phyloP scores from a whole-genome alignment of 805 yeast genomes.

The Teunomyces kruisii region DNA sequence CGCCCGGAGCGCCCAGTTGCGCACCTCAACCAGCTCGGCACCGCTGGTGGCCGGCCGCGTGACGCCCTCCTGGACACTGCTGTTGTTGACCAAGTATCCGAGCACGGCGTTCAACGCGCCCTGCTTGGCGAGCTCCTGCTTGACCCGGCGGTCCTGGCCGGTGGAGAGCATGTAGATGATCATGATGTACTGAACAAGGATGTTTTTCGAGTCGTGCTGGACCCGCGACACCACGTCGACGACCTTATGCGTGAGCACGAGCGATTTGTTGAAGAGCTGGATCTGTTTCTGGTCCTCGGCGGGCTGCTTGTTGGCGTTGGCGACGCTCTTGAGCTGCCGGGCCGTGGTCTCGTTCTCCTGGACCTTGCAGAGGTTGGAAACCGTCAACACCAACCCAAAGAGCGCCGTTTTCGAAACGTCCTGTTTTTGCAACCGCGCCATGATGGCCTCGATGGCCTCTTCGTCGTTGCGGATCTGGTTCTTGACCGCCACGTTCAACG shows the following conservation, averaged over 20 bases:
- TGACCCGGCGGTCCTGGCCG: conserved; percentile 20
- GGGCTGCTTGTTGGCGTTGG: conserved; percentile 16
- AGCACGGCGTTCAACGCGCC: conserved; percentile 44
- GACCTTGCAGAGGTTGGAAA: conserved; percentile 40
- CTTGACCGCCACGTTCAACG: conserved; percentile 34
- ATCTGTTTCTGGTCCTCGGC: conserved; percentile 25
- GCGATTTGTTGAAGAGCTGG: conserved; percentile 29
- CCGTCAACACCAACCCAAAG: conserved; percentile 43
- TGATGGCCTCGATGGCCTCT: conserved; percentile 23
- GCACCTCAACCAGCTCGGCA: conserved; percentile 18
- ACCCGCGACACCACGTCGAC: conserved; percentile 17
- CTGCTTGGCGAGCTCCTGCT: conserved; percentile 43
- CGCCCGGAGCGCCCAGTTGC: conserved; percentile 37
- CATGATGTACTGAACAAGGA: conserved; percentile 25
- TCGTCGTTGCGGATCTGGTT: conserved; percentile 35
- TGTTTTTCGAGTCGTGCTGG: conserved; percentile 13
- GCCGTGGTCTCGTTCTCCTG: conserved; percentile 16
- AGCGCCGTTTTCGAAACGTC: conserved; percentile 16
- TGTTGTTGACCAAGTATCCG: conserved; percentile 35
- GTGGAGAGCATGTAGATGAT: conserved; percentile 36
- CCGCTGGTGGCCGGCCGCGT: conserved; percentile 18
- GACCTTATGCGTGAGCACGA: conserved; percentile 24
- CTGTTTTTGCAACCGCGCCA: conserved; percentile 8
- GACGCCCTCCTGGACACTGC: conserved; percentile 17
- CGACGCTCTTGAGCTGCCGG: background rate